Base-by-base conservation (phyloP, 2,329 filamentous ascomycete species). In the Paecilomyces fulvus region DNA sequence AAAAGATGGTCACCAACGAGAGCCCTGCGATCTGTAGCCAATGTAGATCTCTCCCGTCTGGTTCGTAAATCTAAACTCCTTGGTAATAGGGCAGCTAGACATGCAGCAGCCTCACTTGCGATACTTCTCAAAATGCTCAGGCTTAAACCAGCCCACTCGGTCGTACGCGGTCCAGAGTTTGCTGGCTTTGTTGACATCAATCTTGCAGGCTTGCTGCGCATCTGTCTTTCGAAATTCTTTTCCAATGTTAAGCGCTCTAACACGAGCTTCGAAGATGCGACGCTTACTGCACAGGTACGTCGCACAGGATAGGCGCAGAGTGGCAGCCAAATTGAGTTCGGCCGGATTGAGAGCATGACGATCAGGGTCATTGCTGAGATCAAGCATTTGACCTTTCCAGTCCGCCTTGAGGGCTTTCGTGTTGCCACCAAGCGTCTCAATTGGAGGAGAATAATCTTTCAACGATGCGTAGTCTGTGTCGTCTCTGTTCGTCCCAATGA, bases 101-200 rank as follows among this genome's bases (percentile, higher is more conserved):
- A 14, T 20, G 12, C 48, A 49, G n/a, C n/a, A 53, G 49, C 20
- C 60, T 70, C 60, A 68, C 55, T 59, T 64, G 55, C 67, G 63
- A 60, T 74, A 77, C 58, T 78, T 67, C 56, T 71, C 65, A 59
- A 83, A 81, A 67, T 75, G 74, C 49, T 77, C 71, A 9, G 72
- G 73, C 48, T 88, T 79, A 60, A 96, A 84, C 90, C 91, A 95
- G 63, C 88, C 88, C 37, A 94, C 89, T 64, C 85, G 87, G 52
- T 96, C 89, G 68, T 90, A 97, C 5, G 90, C 90, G 37, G 85
- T 86, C 89, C 90, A 96, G 51, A 97, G 79, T 72, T 92, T 92
- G 62, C 90, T 95, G 2, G 92, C 90, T 78, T 96, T 97, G 79
- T 96, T 96, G 70, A 97, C 92, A 66, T 97, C 92, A 61, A 96